phyloP scores from a whole-genome alignment of 176 grass and related monocot species.

The Eleusine indica region DNA sequence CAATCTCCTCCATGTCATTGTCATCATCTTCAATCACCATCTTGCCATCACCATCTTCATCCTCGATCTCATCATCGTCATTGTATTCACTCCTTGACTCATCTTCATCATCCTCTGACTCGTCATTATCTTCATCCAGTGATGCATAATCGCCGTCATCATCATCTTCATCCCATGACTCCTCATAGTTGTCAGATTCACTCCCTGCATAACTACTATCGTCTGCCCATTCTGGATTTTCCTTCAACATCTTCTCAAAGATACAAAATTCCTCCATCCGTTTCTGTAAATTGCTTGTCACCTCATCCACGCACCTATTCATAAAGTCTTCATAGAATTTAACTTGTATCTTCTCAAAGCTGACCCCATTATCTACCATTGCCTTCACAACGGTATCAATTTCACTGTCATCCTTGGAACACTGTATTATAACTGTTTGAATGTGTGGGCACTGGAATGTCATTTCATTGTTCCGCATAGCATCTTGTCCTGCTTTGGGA shows the following conservation, averaged over 20 bases:
- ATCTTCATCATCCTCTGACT: not conserved
- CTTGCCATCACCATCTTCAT: not conserved
- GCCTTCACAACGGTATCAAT: too few relatives aligned
- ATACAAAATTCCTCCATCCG: not conserved
- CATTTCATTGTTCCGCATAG: not conserved
- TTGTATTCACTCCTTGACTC: too few relatives aligned
- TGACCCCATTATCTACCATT: not conserved
- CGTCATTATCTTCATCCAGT: not conserved
- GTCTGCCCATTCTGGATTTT: not conserved
- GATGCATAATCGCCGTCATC: too few relatives aligned
- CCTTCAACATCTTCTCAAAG: not conserved
- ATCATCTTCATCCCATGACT: too few relatives aligned
- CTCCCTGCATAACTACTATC: not conserved
- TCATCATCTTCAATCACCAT: not conserved
- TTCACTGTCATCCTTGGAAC: too few relatives aligned
- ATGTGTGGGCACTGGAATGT: too few relatives aligned
- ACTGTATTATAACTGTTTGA: too few relatives aligned
- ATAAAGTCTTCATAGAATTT: not conserved
- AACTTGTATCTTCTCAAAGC: conserved; percentile 12
- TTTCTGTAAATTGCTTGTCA: not conserved
- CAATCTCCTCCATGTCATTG: not conserved
- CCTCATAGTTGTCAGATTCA: not conserved
- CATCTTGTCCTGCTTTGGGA: not conserved
- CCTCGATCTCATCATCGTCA: not conserved
- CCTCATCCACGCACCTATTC: not conserved